A percentile compares a stretch with the other conserved stretches of the same genome.
Evolutionary conservation across 176 grass and related monocot species (phyloP).

Genomic region (Chloris gayana): DNA sequence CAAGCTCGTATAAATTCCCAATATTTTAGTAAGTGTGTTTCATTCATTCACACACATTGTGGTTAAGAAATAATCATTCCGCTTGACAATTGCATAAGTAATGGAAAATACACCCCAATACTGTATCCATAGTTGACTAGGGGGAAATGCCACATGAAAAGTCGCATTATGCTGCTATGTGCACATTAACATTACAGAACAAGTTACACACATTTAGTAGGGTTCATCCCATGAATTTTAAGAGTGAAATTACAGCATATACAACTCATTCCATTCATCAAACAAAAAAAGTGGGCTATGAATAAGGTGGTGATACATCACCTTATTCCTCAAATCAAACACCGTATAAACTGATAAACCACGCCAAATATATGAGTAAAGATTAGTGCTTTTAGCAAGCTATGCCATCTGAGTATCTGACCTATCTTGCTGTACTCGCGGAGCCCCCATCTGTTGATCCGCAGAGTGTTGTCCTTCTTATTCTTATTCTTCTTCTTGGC

Average conservation of each 20-base stretch:
- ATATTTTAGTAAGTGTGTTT: not conserved
- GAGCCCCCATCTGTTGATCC: conserved; percentile 89
- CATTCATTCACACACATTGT: not conserved
- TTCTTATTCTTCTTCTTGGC: conserved; percentile 53
- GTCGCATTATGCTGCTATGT: not conserved
- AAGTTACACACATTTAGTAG: not conserved
- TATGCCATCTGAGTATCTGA: conserved; percentile 48
- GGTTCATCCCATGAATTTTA: not conserved
- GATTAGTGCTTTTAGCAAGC: not conserved
- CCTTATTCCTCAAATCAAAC: not conserved
- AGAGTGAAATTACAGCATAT: not conserved
- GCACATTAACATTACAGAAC: not conserved
- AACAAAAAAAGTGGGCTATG: not conserved
- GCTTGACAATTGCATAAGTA: not conserved
- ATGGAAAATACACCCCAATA: not conserved
- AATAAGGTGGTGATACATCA: not conserved
- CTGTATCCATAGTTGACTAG: not conserved
- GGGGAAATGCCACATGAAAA: not conserved
- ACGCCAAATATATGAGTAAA: not conserved
- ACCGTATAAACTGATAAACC: not conserved
- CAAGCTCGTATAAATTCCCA: not conserved
- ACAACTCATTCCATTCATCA: not conserved
- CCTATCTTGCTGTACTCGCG: conserved; percentile 91
- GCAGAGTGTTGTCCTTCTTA: conserved; percentile 53
- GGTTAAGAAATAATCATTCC: conserved; percentile 10